Conservation (phyloP, 2,329 filamentous ascomycete species). For the Monosporascus sp. region DNA sequence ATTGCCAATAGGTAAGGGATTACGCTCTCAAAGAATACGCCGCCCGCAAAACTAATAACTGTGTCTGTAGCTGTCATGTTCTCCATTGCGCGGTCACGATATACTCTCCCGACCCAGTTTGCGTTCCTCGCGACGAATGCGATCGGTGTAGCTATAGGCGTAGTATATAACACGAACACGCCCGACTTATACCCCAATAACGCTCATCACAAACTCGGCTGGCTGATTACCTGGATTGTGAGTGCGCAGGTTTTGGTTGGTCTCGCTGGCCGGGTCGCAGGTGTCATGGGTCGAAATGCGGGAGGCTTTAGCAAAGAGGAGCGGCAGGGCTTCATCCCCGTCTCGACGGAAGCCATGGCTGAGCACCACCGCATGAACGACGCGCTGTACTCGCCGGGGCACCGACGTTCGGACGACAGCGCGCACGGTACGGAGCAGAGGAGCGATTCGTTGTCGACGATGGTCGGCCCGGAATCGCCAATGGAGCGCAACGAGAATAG, state of each 20-base stretch:
- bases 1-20: conserved; percentile 57
- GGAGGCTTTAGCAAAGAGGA: conserved; percentile 33
- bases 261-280: conserved; percentile 57
- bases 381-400: conserved; percentile 28
- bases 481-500: conserved; percentile 31
- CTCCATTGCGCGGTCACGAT: conserved; percentile 73
- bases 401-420: conserved; percentile 65
- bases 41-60: conserved; percentile 8
- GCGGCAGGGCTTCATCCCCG: conserved; percentile 56
- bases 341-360: conserved; percentile 51
- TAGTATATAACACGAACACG: conserved; percentile 73
- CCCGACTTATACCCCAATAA: conserved; percentile 85
- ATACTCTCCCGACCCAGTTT: conserved; percentile 66
- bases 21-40: background rate
- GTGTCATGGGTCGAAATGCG: conserved; percentile 27
- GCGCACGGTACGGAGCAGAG: conserved; percentile 64
- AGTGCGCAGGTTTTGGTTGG: conserved; percentile 66
- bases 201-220: conserved; percentile 83
- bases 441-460: conserved; percentile 60
- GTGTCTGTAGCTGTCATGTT: conserved; percentile 68
- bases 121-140: conserved; percentile 60
- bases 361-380: conserved; percentile 44
- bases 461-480: conserved; percentile 40
- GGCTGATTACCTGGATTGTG: conserved; percentile 72
- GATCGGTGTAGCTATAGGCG: conserved; percentile 58